phyloP scores from a whole-genome alignment of 2,329 filamentous ascomycete species.

The Neofusicoccum sp. region DNA sequence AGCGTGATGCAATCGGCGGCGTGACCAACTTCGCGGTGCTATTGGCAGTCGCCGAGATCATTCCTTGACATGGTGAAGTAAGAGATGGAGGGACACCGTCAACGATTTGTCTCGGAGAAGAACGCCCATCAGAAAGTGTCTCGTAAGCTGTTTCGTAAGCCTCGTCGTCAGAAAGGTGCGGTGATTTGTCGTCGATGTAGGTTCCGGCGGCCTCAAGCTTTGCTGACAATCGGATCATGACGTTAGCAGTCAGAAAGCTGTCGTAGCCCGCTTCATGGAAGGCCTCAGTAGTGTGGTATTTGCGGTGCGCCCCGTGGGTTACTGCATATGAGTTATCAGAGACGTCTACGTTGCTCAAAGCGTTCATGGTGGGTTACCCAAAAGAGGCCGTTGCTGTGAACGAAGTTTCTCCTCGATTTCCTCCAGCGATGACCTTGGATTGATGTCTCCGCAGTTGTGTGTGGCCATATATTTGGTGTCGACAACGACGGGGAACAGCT shows the following conservation, averaged over 20 bases:
- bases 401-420: constrained; percentile 48
- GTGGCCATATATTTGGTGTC: constrained; percentile 66
- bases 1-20: not conserved
- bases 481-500: constrained; percentile 56
- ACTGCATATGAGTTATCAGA: not conserved
- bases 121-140: not conserved
- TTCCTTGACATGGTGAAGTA: not conserved
- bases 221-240: constrained; percentile 56
- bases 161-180: constrained; percentile 12
- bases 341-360: not conserved
- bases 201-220: constrained; percentile 46
- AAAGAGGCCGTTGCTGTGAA: constrained; percentile 41
- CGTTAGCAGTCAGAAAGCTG: constrained; percentile 58
- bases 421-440: constrained; percentile 48
- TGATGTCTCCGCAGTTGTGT: constrained; percentile 53
- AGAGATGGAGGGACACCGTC: not conserved
- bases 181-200: constrained; percentile 25
- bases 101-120: constrained; percentile 1
- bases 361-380: constrained; percentile 28
- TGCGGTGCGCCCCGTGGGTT: constrained; percentile 39
- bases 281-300: constrained; percentile 40
- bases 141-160: constrained; percentile 17
- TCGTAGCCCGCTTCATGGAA: constrained; percentile 65
- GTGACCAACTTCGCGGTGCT: not conserved
- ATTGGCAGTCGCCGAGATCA: not conserved